Percentiles rank a stretch among this genome's conserved stretches.
Conservation (phyloP, 2,329 filamentous ascomycete species). For the Thermoascus crustaceus region DNA sequence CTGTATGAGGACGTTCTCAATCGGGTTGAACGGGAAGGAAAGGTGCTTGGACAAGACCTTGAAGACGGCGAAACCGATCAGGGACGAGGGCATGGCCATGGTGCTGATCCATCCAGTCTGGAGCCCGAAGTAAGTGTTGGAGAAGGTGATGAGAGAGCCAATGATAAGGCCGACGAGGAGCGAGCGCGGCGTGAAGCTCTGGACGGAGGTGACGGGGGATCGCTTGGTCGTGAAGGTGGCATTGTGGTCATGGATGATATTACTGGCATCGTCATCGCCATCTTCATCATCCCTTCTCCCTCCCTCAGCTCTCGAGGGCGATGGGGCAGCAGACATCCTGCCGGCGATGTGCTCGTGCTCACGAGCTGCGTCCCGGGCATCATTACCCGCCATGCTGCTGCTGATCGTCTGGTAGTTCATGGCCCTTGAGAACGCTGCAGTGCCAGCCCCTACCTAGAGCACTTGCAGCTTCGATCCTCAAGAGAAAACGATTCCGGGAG, state of each 20-base stretch:
- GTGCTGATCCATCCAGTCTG: constrained; percentile 78
- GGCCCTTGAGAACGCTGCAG: too few relatives aligned
- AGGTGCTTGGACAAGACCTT: constrained; percentile 66
- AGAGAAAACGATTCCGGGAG: too few relatives aligned
- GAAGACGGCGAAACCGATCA: constrained; percentile 94
- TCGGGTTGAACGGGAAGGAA: constrained; percentile 75
- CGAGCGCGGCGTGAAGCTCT: constrained; percentile 77
- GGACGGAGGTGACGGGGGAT: constrained; percentile 20
- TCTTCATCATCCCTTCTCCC: background rate
- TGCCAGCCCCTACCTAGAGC: too few relatives aligned
- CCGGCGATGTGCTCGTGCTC: background rate
- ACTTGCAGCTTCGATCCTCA: too few relatives aligned
- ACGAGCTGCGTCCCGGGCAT: constrained; percentile 11
- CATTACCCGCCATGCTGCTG: constrained; percentile 24
- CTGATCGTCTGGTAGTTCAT: constrained; percentile 32
- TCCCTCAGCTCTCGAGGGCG: background rate
- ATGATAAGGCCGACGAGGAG: constrained; percentile 72
- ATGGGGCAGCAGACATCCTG: background rate
- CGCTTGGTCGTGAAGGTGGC: constrained; percentile 2
- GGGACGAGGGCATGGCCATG: constrained; percentile 93
- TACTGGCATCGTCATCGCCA: constrained; percentile 1
- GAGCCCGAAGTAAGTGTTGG: constrained; percentile 97
- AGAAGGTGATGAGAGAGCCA: constrained; percentile 86
- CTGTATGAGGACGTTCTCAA: constrained; percentile 95
- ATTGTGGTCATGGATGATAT: constrained; percentile 2